A percentile compares a stretch with the other conserved stretches of the same genome.
Conservation (phyloP, 1,139 yeast genomes). For the Geotrichum citri-aurantii region DNA sequence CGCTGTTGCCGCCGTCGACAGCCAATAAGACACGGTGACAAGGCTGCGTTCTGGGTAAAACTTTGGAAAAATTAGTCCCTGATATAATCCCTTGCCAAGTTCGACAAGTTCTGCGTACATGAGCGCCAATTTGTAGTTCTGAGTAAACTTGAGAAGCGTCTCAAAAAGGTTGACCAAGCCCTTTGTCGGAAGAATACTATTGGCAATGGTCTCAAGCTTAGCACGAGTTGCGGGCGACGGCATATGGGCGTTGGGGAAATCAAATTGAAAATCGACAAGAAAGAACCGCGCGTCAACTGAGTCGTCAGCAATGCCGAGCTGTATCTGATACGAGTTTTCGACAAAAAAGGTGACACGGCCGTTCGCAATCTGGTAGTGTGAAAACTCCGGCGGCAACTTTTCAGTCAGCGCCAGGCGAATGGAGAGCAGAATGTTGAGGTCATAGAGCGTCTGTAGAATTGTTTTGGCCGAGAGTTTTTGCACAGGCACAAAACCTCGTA, state of each 20-base stretch:
- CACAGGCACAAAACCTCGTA: constrained; percentile 54
- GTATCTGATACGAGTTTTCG: constrained; percentile 61
- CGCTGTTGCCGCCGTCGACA: constrained; percentile 26
- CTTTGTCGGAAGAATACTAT: constrained; percentile 48
- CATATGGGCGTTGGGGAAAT: constrained; percentile 31
- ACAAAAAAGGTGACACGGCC: constrained; percentile 71
- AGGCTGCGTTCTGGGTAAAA: constrained; percentile 59
- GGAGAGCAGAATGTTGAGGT: constrained; percentile 67
- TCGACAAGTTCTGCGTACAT: constrained; percentile 60
- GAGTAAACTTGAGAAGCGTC: constrained; percentile 63
- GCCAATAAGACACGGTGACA: constrained; percentile 69
- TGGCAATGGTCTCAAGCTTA: constrained; percentile 52
- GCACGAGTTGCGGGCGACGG: constrained; percentile 38
- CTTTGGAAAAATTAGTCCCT: constrained; percentile 59
- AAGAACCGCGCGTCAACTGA: constrained; percentile 54
- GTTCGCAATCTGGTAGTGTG: constrained; percentile 58
- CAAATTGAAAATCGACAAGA: constrained; percentile 70
- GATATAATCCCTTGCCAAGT: constrained; percentile 56
- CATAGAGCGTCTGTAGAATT: constrained; percentile 57
- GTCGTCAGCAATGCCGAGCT: constrained; percentile 66
- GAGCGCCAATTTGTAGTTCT: constrained; percentile 66
- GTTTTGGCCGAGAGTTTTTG: constrained; percentile 49
- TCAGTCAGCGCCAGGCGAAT: constrained; percentile 65
- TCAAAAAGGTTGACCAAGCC: constrained; percentile 60
- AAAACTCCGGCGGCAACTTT: constrained; percentile 57